Percentiles rank a stretch among this genome's conserved stretches.
These are phyloP conservation scores for Hsuehochloa calcarea DNA, from an alignment of 176 grass and related monocot genomes.

Conservation along the genomic window DNA sequence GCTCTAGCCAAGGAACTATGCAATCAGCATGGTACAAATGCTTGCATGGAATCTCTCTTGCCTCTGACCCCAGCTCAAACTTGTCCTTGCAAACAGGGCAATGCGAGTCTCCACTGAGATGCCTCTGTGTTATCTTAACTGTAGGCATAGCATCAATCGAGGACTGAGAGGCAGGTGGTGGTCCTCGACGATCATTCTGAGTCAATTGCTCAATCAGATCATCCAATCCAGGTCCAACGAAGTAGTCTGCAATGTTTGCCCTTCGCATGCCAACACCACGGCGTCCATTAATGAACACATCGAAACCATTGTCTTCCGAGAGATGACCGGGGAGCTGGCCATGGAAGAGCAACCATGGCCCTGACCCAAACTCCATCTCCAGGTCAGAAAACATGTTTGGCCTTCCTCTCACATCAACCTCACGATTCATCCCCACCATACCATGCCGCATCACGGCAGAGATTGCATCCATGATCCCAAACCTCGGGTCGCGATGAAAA, in stretches of 20 bases:
- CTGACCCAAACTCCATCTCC: constrained; percentile 66
- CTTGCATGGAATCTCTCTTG: constrained; percentile 85
- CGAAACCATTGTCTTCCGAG: constrained; percentile 51
- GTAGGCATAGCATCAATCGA: constrained; percentile 77
- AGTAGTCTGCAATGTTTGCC: constrained; percentile 74
- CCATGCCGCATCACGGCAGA: constrained; percentile 67
- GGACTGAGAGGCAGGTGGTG: constrained; percentile 71
- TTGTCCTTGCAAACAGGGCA: constrained; percentile 90
- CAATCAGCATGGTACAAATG: constrained; percentile 89
- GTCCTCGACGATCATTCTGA: constrained; percentile 65
- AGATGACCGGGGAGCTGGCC: constrained; percentile 64
- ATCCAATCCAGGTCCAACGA: constrained; percentile 79
- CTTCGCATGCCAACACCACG: constrained; percentile 54
- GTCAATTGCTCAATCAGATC: constrained; percentile 82
- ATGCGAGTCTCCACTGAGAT: constrained; percentile 76
- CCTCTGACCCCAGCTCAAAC: constrained; percentile 69
- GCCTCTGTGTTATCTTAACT: constrained; percentile 72
- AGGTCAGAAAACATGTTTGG: constrained; percentile 63
- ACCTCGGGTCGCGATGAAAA: constrained; percentile 59
- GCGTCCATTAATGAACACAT: constrained; percentile 53
- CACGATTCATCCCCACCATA: constrained; percentile 59
- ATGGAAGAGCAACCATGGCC: constrained; percentile 83
- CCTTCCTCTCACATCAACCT: constrained; percentile 54
- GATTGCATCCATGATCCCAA: constrained; percentile 77
- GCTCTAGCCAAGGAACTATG: constrained; percentile 93